phyloP scores from a whole-genome alignment of 768 basidiomycete species.

The Leucogyrophana mollusca region DNA sequence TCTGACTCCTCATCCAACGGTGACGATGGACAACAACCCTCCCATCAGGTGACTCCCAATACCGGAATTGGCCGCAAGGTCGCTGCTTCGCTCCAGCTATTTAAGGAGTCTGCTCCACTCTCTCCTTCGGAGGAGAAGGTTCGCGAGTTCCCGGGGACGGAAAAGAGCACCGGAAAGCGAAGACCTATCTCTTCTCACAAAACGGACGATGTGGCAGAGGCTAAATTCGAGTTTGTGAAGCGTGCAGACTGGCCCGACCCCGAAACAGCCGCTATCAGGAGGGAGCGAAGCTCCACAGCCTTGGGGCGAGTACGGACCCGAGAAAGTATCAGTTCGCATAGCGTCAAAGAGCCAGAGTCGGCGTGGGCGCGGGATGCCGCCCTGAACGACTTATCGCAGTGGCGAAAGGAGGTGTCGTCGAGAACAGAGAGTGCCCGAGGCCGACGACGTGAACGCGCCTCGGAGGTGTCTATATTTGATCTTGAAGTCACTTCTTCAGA shows the following conservation, averaged over 20 bases:
- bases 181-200: conserved; percentile 36
- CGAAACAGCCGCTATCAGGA: conserved; percentile 65
- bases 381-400: conserved; percentile 49
- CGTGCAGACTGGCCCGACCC: conserved; percentile 85
- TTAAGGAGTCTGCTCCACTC: conserved; percentile 65
- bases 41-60: conserved; percentile 13
- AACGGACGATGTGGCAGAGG: conserved; percentile 56
- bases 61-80: conserved; percentile 76
- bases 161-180: conserved; percentile 26
- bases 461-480: conserved; percentile 38
- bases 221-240: conserved; percentile 79
- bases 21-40: background rate
- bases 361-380: conserved; percentile 38
- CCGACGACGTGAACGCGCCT: conserved; percentile 55
- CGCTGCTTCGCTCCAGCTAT: conserved; percentile 76
- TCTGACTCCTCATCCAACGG: conserved; percentile 18
- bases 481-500: conserved; percentile 28
- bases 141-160: conserved; percentile 21
- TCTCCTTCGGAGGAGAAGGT: conserved; percentile 32
- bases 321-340: conserved; percentile 35
- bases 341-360: conserved; percentile 21
- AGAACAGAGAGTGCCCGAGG: conserved; percentile 53
- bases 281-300: conserved; percentile 64
- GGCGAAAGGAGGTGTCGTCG: conserved; percentile 51
- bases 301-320: conserved; percentile 56